A percentile compares a stretch with the other conserved stretches of the same genome.
Conservation (phyloP, 1,284 basidiomycete genomes). For the Lignosus rhinocerotis region DNA sequence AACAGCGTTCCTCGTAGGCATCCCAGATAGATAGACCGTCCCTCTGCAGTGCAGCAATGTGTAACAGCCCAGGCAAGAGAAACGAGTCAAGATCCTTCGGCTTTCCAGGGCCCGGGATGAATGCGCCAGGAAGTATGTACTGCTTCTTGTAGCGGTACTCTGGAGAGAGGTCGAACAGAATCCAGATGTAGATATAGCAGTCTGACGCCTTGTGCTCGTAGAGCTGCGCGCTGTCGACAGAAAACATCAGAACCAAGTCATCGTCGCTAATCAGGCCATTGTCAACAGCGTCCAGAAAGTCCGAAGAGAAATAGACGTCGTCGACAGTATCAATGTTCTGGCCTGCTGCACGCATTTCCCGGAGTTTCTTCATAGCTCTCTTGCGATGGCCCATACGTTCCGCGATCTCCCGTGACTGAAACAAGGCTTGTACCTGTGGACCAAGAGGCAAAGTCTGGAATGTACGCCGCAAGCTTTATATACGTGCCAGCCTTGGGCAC, state of each 20-base stretch:
- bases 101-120: constrained; percentile 29
- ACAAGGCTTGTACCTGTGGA: constrained; percentile 29
- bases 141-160: constrained; percentile 26
- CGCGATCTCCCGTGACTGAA: constrained; percentile 12
- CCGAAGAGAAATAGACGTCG: constrained; percentile 4
- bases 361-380: neutral
- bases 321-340: no score
- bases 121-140: constrained; percentile 23
- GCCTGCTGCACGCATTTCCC: neutral
- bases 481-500: no score
- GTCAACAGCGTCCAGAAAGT: constrained; percentile 19
- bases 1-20: constrained; percentile 2
- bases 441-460: constrained; percentile 28
- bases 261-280: constrained; percentile 16
- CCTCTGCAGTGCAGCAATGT: constrained; percentile 19
- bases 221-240: constrained; percentile 34
- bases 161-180: constrained; percentile 24
- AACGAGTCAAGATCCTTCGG: constrained; percentile 28
- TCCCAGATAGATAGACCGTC: constrained; percentile 25
- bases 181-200: constrained; percentile 33
- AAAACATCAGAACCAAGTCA: constrained; percentile 27
- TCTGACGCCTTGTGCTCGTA: constrained; percentile 29
- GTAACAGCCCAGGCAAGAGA: constrained; percentile 25
- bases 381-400: constrained; percentile 19
- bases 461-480: neutral